Percentiles rank a stretch among this genome's conserved stretches.
These are phyloP conservation scores for Boletus barrowsii DNA, from an alignment of 768 basidiomycete genomes.

Conservation along the genomic window DNA sequence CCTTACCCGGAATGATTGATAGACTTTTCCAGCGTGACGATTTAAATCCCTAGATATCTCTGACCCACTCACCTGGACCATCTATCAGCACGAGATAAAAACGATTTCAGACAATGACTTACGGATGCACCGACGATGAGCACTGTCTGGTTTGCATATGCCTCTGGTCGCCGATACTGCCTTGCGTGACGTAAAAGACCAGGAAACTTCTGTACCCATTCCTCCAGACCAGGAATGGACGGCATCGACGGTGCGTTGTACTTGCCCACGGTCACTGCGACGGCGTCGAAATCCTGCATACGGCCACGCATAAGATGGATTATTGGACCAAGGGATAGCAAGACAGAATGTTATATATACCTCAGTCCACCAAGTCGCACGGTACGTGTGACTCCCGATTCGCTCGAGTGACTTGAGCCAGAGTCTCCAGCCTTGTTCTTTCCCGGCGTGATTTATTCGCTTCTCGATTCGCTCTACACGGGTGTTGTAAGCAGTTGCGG, in stretches of 20 bases:
- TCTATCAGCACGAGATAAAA: neutral
- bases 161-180: conserved; percentile 40
- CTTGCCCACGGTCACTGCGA: neutral
- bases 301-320: neutral
- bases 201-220: conserved; percentile 28
- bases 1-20: conserved; percentile 7
- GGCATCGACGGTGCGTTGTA: conserved; percentile 2
- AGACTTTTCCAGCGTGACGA: neutral
- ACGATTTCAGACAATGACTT: neutral
- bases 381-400: conserved; percentile 17
- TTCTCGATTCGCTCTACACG: conserved; percentile 45
- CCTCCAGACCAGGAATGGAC: conserved; percentile 2
- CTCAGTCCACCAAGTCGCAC: conserved; percentile 28
- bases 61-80: conserved; percentile 3
- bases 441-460: conserved; percentile 12
- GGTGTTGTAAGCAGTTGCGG: conserved; percentile 40
- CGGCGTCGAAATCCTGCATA: conserved; percentile 7
- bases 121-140: conserved; percentile 37
- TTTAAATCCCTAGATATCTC: conserved; percentile 10
- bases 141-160: conserved; percentile 36
- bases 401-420: neutral
- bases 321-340: neutral
- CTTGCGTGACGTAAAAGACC: conserved; percentile 36
- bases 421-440: neutral
- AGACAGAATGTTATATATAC: neutral